These are phyloP conservation scores for Citrullus amarus DNA, from an alignment of 306 rosid genomes.

Conservation along the genomic window DNA sequence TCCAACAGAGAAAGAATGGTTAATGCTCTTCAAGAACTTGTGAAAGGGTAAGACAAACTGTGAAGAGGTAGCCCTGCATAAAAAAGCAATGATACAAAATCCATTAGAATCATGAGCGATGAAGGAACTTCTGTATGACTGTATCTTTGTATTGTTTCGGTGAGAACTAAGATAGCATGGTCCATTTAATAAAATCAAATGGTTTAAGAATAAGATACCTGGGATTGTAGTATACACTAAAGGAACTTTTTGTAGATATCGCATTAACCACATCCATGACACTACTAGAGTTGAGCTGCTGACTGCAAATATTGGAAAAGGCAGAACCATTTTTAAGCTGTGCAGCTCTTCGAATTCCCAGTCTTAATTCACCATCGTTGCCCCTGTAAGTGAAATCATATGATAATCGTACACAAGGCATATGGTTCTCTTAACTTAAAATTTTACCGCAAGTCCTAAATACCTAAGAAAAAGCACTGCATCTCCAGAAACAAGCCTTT, in stretches of 20 bases:
- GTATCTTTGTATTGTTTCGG: too few species aligned
- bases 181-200: too few species aligned
- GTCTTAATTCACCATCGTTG: slow-evolving; percentile 76
- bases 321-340: slow-evolving; percentile 54
- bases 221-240: slow-evolving; percentile 71
- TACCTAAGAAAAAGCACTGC: slow-evolving; percentile 97
- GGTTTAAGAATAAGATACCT: slow-evolving; percentile 30
- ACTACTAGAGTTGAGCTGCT: slow-evolving; percentile 38
- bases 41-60: slow-evolving; percentile 66
- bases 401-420: background rate
- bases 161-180: background rate
- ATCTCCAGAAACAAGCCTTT: slow-evolving; percentile 94
- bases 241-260: slow-evolving; percentile 39
- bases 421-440: background rate
- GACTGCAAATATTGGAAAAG: slow-evolving; percentile 34
- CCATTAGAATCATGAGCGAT: background rate
- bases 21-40: slow-evolving; percentile 56
- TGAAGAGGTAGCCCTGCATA: slow-evolving; percentile 57
- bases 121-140: background rate
- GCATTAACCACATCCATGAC: slow-evolving; percentile 60
- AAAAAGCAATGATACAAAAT: background rate
- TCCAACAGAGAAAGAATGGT: slow-evolving; percentile 58
- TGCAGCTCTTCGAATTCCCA: slow-evolving; percentile 82
- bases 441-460: background rate
- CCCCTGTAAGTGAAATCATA: slow-evolving; percentile 36